Evolutionary conservation across 1,284 basidiomycete genomes (phyloP).

Genomic region (Tetrapyrgos nigripes): DNA sequence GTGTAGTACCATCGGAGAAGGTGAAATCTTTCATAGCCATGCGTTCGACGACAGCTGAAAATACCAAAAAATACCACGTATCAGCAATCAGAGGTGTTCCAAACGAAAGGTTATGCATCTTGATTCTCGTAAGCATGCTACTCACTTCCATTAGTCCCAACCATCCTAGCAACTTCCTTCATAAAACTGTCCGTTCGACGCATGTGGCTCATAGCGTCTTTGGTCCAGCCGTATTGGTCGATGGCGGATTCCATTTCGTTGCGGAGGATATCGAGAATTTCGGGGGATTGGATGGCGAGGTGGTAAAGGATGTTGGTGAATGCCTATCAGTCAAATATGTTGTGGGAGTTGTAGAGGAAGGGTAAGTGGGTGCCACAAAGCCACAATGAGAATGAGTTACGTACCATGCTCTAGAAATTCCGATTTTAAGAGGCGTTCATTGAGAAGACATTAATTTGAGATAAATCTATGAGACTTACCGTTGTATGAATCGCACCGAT

Average conservation of each 20-base stretch:
- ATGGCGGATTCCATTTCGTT: constrained; percentile 41
- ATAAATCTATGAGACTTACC: constrained; percentile 14
- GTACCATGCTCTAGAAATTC: constrained; percentile 2
- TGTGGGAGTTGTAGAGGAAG: neutral
- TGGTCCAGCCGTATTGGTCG: constrained; percentile 42
- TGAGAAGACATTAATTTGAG: too few relatives aligned
- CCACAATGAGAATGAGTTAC: too few relatives aligned
- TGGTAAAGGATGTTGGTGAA: constrained; percentile 42
- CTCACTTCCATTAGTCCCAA: constrained; percentile 24
- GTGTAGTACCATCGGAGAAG: constrained; percentile 29
- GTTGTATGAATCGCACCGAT: constrained; percentile 38
- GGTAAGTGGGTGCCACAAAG: neutral
- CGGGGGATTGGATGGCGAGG: neutral
- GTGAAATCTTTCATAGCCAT: constrained; percentile 24
- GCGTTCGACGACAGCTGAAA: constrained; percentile 21
- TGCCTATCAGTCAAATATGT: constrained; percentile 25
- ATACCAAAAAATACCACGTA: neutral
- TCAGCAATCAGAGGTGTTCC: neutral
- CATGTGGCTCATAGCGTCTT: constrained; percentile 40
- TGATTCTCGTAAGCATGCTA: too few relatives aligned
- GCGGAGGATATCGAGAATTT: constrained; percentile 36
- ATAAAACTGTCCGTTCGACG: constrained; percentile 47
- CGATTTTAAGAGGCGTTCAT: neutral
- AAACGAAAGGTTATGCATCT: neutral
- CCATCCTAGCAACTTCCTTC: constrained; percentile 38